These are phyloP conservation scores for Durusdinium trenchii DNA, from an alignment of 73 alveolate species.

Conservation along the genomic window DNA sequence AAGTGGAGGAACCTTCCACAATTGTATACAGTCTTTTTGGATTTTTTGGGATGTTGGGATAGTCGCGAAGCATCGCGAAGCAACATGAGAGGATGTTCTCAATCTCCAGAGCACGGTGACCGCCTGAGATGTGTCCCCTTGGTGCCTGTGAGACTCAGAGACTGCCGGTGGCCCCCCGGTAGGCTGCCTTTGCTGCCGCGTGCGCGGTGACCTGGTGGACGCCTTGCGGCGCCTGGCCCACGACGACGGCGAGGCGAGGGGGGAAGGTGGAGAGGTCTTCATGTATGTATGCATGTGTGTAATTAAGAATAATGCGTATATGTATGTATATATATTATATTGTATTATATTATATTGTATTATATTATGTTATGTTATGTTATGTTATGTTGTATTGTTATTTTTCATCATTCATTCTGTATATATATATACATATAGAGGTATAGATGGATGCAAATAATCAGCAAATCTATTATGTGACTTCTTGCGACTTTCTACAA, in stretches of 20 bases:
- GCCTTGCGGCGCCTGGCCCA: conserved; percentile 47
- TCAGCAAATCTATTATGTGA: too few species aligned
- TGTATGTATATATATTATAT: too few species aligned
- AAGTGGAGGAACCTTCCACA: too few species aligned
- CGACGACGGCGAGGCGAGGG: neutral
- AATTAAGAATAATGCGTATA: too few species aligned
- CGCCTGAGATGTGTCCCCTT: neutral
- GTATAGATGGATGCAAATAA: too few species aligned
- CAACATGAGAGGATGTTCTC: neutral
- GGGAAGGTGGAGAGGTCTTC: neutral
- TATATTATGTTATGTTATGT: too few species aligned
- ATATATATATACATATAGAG: too few species aligned
- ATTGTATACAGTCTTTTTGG: too few species aligned
- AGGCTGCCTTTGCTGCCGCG: conserved; percentile 92
- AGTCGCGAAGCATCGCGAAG: neutral
- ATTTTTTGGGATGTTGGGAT: neutral
- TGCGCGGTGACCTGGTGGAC: conserved; percentile 86
- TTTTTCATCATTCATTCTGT: too few species aligned
- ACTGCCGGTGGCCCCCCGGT: neutral
- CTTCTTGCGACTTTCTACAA: too few species aligned
- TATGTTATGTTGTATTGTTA: too few species aligned
- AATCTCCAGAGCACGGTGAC: neutral
- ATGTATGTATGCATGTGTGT: neutral
- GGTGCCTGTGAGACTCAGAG: neutral
- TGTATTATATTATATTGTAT: too few species aligned